Conservation (phyloP, 306 rosid genomes). For the Cotoneaster glaucophyllus region DNA sequence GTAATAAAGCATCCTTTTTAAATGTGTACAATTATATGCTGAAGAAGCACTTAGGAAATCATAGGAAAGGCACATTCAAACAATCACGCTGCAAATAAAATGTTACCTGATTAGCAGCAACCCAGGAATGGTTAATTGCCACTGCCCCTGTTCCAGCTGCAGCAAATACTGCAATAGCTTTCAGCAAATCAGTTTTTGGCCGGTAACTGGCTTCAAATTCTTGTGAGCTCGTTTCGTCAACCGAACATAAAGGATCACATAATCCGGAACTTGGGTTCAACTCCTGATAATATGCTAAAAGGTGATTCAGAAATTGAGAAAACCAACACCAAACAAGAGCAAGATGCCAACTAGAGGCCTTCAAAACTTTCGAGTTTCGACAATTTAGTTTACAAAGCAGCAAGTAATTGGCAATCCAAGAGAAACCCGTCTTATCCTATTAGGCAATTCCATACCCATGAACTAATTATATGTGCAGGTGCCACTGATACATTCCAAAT, state of each 20-base stretch:
- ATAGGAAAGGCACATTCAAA: conserved; percentile 4
- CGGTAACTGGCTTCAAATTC: conserved; percentile 56
- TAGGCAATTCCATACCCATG: neutral
- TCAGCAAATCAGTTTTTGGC: conserved; percentile 78
- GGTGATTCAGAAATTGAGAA: conserved; percentile 18
- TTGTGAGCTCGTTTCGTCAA: conserved; percentile 64
- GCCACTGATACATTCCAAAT: neutral
- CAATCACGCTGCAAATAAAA: conserved; percentile 11
- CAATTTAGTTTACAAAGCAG: neutral
- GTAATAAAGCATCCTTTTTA: neutral
- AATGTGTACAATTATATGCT: neutral
- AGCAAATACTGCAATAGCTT: conserved; percentile 72
- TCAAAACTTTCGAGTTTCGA: neutral
- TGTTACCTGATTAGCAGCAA: conserved; percentile 88
- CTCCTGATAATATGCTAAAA: conserved; percentile 41
- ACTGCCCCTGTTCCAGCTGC: conserved; percentile 62
- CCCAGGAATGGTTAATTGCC: conserved; percentile 95
- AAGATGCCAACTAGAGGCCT: neutral
- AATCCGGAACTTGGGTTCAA: conserved; percentile 42
- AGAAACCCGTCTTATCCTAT: neutral
- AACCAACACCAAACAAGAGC: conserved; percentile 3
- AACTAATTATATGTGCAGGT: neutral
- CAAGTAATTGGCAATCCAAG: neutral
- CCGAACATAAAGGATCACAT: conserved; percentile 79
- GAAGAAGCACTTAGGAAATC: neutral